Evolutionary conservation across 2,329 filamentous ascomycete genomes (phyloP).

Genomic region (Ceratocystis destructans): DNA sequence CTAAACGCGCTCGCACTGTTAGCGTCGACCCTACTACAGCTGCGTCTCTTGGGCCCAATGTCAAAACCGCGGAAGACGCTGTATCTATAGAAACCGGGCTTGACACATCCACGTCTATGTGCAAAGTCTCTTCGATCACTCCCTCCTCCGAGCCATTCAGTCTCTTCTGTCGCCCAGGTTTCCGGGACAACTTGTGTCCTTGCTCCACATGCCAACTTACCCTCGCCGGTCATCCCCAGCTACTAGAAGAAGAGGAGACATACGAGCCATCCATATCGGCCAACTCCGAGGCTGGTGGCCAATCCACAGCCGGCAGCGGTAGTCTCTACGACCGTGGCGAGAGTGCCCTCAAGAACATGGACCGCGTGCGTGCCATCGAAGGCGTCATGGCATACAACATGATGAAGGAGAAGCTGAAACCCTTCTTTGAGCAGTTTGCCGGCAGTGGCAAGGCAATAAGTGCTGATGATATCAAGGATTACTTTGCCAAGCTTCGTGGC

Average conservation of each 20-base stretch:
- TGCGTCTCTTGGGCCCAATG: background rate
- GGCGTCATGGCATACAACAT: constrained; percentile 98
- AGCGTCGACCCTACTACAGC: background rate
- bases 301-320: constrained; percentile 55
- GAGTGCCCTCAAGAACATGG: constrained; percentile 78
- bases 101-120: constrained; percentile 26
- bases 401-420: constrained; percentile 88
- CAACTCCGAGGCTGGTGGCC: constrained; percentile 40
- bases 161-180: constrained; percentile 66
- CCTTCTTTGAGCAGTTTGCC: constrained; percentile 85
- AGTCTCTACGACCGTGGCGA: constrained; percentile 85
- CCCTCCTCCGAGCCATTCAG: constrained; percentile 51
- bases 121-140: constrained; percentile 47
- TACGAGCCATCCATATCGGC: constrained; percentile 85
- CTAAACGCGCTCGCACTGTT: background rate
- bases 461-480: constrained; percentile 89
- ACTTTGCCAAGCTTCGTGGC: constrained; percentile 87
- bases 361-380: constrained; percentile 85
- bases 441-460: constrained; percentile 78
- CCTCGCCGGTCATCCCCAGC: constrained; percentile 57
- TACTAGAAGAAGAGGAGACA: constrained; percentile 84
- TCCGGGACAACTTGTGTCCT: constrained; percentile 70
- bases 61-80: constrained; percentile 12
- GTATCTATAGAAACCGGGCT: constrained; percentile 18
- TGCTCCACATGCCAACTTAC: constrained; percentile 68